Percentiles rank a stretch among this genome's conserved stretches.
Conservation (phyloP, 441 rosid genomes). For the Aleurites moluccanus region DNA sequence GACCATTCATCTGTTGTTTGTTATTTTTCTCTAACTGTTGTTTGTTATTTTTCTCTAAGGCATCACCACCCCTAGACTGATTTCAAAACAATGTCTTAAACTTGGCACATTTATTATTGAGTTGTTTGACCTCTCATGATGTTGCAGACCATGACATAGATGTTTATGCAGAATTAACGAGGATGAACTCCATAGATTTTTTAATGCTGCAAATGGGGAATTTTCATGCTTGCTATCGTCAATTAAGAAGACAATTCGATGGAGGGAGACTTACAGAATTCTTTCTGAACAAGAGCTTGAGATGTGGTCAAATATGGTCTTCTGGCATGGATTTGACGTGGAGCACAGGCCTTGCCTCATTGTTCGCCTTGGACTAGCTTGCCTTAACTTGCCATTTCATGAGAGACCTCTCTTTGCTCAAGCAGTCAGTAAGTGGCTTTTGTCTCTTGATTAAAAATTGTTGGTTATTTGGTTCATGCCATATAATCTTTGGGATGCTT, state of each 20-base stretch:
- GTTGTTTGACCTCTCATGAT: conserved; percentile 25
- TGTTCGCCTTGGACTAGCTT: conserved; percentile 84
- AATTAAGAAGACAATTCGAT: conserved; percentile 76
- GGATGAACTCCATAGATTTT: conserved; percentile 75
- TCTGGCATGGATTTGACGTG: conserved; percentile 94
- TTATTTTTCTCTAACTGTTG: not conserved
- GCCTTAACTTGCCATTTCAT: conserved; percentile 55
- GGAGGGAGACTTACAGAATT: conserved; percentile 86
- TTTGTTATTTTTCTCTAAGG: not conserved
- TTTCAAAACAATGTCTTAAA: conserved; percentile 18
- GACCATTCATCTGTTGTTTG: not conserved
- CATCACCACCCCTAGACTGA: not conserved
- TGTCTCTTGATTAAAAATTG: not conserved
- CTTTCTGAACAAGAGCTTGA: conserved; percentile 81
- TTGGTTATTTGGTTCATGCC: conserved; percentile 6
- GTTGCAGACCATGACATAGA: conserved; percentile 36
- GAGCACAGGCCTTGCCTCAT: conserved; percentile 80
- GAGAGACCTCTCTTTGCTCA: conserved; percentile 86
- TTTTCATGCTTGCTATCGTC: conserved; percentile 62
- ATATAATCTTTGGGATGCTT: conserved; percentile 10
- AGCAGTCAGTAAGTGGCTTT: conserved; percentile 73
- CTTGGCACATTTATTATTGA: conserved; percentile 20
- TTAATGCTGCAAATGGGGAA: conserved; percentile 74
- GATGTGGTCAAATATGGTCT: conserved; percentile 74
- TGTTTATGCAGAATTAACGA: conserved; percentile 73